A percentile compares a stretch with the other conserved stretches of the same genome.
phyloP scores from a whole-genome alignment of 495 filamentous ascomycete species.

The Mycothermus thermophilus region DNA sequence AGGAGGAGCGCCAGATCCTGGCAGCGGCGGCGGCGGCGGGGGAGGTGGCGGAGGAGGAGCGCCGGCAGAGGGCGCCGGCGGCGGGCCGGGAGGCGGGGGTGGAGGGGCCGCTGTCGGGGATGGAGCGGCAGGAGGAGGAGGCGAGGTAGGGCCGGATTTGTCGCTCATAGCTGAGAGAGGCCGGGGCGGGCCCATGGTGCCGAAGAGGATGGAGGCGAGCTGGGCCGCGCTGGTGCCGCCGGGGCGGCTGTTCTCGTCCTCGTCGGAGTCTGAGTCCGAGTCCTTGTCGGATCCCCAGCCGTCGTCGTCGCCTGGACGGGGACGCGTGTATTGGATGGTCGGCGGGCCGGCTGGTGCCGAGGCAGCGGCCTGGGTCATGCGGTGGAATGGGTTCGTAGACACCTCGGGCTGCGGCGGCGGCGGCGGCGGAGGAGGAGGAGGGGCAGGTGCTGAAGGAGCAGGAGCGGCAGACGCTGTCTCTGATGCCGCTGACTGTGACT shows the following conservation, averaged over 20 bases:
- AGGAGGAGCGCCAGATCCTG: conserved; percentile 22
- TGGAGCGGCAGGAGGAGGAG: conserved; percentile 27
- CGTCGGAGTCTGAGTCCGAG: conserved; percentile 47
- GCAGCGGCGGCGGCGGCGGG: conserved; percentile 35
- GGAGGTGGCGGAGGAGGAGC: conserved; percentile 24
- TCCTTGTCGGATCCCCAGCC: conserved; percentile 82
- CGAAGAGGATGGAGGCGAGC: conserved; percentile 85
- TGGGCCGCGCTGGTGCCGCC: conserved; percentile 74
- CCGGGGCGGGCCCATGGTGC: conserved; percentile 90
- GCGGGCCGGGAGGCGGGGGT: conserved; percentile 34
- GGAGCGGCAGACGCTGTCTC: conserved; percentile 25
- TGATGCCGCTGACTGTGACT: conserved; percentile 36
- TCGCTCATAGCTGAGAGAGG: conserved; percentile 73
- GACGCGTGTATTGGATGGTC: conserved; percentile 16
- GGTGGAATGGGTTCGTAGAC: conserved; percentile 94
- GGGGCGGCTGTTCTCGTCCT: conserved; percentile 46
- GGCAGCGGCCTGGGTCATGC: conserved; percentile 54
- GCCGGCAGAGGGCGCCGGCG: conserved; percentile 29
- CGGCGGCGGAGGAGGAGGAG: conserved; percentile 29
- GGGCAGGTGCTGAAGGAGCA: conserved; percentile 23
- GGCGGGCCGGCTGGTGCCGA: conserved; percentile 25
- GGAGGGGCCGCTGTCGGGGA: conserved; percentile 20
- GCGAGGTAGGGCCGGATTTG: conserved; percentile 36
- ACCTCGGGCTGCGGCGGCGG: conserved; percentile 35
- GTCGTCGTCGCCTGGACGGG: conserved; percentile 45